phyloP scores from a whole-genome alignment of 2,329 filamentous ascomycete genomes.

The Aphanocladium album region DNA sequence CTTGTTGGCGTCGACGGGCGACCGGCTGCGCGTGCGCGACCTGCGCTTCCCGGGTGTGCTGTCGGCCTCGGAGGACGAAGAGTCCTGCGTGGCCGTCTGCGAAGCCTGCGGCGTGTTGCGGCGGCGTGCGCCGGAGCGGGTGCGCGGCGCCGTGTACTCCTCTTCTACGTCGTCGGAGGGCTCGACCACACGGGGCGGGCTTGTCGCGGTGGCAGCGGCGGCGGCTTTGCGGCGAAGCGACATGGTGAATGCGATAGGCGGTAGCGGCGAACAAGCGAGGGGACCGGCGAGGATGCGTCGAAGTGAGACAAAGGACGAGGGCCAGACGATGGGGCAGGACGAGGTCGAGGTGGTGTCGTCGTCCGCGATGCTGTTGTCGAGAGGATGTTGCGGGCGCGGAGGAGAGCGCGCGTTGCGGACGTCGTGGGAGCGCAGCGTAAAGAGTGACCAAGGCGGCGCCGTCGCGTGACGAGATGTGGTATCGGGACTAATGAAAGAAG shows the following conservation, averaged over 20 bases:
- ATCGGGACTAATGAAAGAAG: background rate
- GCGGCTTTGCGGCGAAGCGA: constrained; percentile 9
- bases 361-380: background rate
- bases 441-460: constrained; percentile 4
- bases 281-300: constrained; percentile 9
- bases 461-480: constrained; percentile 9
- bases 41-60: constrained; percentile 46
- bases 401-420: background rate
- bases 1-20: constrained; percentile 52
- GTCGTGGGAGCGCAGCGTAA: constrained; percentile 3
- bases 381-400: background rate
- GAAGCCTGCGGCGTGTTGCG: constrained; percentile 54
- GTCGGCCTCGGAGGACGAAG: constrained; percentile 33
- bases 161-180: constrained; percentile 41
- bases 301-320: background rate
- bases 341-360: background rate
- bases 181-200: background rate
- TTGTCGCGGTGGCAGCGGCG: background rate
- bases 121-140: constrained; percentile 63
- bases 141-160: constrained; percentile 66
- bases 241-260: constrained; percentile 6
- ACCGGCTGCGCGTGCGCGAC: constrained; percentile 67
- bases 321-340: background rate
- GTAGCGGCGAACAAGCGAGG: background rate
- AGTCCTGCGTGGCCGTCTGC: constrained; percentile 53